Conservation (phyloP, 148 eudicot species). For the Persicaria maculosa region DNA sequence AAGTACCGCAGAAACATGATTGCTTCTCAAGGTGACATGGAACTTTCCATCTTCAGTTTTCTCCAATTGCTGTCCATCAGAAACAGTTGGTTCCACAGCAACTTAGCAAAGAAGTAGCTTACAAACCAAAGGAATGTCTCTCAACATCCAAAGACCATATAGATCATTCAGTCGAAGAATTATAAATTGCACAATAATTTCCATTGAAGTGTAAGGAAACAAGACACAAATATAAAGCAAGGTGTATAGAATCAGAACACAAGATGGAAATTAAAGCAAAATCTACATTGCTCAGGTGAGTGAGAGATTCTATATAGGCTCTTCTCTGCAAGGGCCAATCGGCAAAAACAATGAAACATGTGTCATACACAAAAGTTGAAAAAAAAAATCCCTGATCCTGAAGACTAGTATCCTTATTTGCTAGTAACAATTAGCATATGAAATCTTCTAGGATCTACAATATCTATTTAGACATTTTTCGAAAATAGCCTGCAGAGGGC, state of each 20-base stretch:
- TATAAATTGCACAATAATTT: background rate
- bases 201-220: background rate
- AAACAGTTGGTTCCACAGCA: background rate
- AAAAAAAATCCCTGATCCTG: no score
- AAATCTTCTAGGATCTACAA: no score
- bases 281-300: background rate
- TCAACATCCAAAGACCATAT: background rate
- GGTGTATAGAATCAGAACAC: background rate
- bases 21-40: conserved; percentile 66
- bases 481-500: no score
- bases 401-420: no score
- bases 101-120: background rate
- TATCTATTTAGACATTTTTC: no score
- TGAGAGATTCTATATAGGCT: background rate
- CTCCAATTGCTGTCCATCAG: conserved; percentile 54
- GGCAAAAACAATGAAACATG: no score
- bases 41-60: conserved; percentile 49
- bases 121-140: background rate
- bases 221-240: background rate
- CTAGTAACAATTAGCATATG: no score
- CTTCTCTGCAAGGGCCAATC: background rate
- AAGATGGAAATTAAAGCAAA: background rate
- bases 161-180: background rate
- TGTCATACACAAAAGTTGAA: no score
- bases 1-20: conserved; percentile 67